A percentile compares a stretch with the other conserved stretches of the same genome.
Evolutionary conservation across 2,329 filamentous ascomycete species (phyloP).

Genomic region (Monilinia polystroma): DNA sequence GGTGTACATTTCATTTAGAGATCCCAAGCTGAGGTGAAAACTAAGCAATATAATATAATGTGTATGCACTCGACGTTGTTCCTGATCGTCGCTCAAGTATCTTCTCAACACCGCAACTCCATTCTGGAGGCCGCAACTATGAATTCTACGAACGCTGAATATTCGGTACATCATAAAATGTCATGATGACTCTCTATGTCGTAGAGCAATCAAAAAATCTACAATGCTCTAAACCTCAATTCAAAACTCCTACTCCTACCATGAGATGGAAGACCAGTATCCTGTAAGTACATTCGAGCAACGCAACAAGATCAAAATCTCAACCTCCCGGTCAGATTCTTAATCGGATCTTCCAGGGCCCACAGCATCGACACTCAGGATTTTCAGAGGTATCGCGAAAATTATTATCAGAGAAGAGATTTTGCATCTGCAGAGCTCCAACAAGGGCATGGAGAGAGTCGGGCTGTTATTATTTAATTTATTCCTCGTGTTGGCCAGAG

Average conservation of each 20-base stretch:
- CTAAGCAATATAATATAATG: not conserved
- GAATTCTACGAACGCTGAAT: not conserved
- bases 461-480: not conserved
- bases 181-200: not conserved
- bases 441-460: too few species aligned
- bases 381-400: not conserved
- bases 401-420: not conserved
- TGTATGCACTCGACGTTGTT: not conserved
- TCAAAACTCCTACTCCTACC: not conserved
- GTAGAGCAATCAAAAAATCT: too few species aligned
- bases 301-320: not conserved
- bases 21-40: not conserved
- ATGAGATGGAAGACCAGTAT: not conserved
- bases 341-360: not conserved
- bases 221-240: not conserved
- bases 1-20: not conserved
- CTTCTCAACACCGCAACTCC: not conserved
- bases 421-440: not conserved
- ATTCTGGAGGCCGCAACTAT: too few species aligned
- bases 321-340: not conserved
- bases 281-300: not conserved
- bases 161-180: not conserved
- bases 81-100: not conserved
- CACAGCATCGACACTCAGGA: not conserved
- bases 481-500: not conserved